A percentile compares a stretch with the other conserved stretches of the same genome.
Conservation (phyloP, 805 yeast species). For the Lachancea quebecensis region DNA sequence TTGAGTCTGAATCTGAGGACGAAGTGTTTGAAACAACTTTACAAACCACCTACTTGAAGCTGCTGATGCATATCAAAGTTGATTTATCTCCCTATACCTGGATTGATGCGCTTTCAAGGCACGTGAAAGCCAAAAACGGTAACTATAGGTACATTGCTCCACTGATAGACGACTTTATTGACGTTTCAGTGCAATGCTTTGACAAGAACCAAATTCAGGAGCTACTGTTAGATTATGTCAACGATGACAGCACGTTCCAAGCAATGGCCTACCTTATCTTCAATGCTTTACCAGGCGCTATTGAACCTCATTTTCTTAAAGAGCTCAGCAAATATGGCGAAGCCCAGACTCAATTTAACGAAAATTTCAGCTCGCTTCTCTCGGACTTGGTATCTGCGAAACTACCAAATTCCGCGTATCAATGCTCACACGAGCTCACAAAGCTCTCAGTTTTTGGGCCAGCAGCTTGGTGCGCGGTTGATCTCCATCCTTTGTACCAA, state of each 20-base stretch:
- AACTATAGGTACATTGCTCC: constrained; percentile 30
- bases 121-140: constrained; percentile 28
- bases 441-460: constrained; percentile 19
- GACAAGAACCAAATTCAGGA: constrained; percentile 10
- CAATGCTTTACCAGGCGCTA: constrained; percentile 7
- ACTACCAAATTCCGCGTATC: constrained; percentile 12
- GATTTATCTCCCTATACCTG: constrained; percentile 20
- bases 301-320: constrained; percentile 18
- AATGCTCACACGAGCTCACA: constrained; percentile 18
- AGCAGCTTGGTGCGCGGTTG: constrained; percentile 24
- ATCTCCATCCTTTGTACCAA: constrained; percentile 13
- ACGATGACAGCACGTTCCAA: constrained; percentile 15
- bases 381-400: constrained; percentile 21
- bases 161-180: constrained; percentile 32
- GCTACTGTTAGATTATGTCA: background rate
- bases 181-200: constrained; percentile 35
- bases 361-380: constrained; percentile 22
- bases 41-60: constrained; percentile 46
- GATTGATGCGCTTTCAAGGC: constrained; percentile 35
- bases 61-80: constrained; percentile 37
- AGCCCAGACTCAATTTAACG: constrained; percentile 5
- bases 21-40: constrained; percentile 43
- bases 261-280: constrained; percentile 24
- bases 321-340: constrained; percentile 25
- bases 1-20: constrained; percentile 41